Evolutionary conservation across 768 basidiomycete species (phyloP).

Genomic region (Steccherinum ochraceum): DNA sequence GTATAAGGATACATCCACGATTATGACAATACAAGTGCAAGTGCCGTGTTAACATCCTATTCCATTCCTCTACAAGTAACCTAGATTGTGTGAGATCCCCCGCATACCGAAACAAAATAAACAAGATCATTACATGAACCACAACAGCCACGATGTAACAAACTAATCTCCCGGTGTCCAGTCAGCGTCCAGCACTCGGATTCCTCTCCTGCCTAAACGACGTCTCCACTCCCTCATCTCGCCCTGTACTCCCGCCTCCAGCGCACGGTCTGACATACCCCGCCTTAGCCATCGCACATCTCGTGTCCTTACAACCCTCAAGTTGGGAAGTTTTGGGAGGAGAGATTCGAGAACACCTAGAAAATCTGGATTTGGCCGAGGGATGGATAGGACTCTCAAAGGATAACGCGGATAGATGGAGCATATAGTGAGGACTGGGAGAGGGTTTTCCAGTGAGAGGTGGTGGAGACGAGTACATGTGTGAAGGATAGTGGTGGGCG

Average conservation of each 20-base stretch:
- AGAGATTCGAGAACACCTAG: slow-evolving; percentile 49
- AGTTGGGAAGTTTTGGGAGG: slow-evolving; percentile 48
- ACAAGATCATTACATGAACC: too few relatives aligned
- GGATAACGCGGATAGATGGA: slow-evolving; percentile 22
- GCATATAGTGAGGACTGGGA: slow-evolving; percentile 43
- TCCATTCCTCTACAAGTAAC: too few relatives aligned
- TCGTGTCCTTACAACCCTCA: slow-evolving; percentile 52
- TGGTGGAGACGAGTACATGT: slow-evolving; percentile 40
- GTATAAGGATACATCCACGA: too few relatives aligned
- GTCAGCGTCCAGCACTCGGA: slow-evolving; percentile 64
- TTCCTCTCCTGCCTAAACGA: slow-evolving; percentile 48
- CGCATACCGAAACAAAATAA: too few relatives aligned
- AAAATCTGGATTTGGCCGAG: slow-evolving; percentile 60
- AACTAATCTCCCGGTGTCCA: slow-evolving; percentile 42
- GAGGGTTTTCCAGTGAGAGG: slow-evolving; percentile 65
- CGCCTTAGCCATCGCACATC: slow-evolving; percentile 70
- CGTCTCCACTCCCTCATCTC: slow-evolving; percentile 73
- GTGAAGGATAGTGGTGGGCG: slow-evolving; percentile 19
- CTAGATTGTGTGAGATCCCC: too few relatives aligned
- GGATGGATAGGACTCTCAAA: slow-evolving; percentile 66
- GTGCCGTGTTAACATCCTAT: too few relatives aligned
- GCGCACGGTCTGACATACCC: slow-evolving; percentile 60
- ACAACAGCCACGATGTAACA: too few relatives aligned
- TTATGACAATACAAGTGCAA: too few relatives aligned
- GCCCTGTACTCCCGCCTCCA: slow-evolving; percentile 72